phyloP scores from a whole-genome alignment of 306 rosid species.

The Gillenia trifoliata region DNA sequence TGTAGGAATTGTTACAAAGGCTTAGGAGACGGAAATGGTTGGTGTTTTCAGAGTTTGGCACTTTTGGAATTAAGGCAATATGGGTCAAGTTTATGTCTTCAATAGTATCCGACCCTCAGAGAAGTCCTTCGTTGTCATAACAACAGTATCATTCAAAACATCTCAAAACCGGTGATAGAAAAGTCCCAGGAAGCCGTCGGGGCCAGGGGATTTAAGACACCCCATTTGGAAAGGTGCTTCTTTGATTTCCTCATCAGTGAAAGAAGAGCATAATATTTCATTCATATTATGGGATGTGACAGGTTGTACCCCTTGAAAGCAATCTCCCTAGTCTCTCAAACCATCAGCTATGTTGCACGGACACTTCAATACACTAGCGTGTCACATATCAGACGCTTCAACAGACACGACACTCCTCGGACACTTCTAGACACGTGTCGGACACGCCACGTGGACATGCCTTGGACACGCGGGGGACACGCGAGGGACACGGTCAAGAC shows the following conservation, averaged over 20 bases:
- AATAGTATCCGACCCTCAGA: background rate
- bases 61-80: background rate
- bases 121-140: background rate
- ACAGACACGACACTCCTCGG: too few relatives aligned
- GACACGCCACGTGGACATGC: too few relatives aligned
- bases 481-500: too few relatives aligned
- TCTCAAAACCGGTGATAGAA: background rate
- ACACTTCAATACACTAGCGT: too few relatives aligned
- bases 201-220: background rate
- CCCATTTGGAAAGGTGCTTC: background rate
- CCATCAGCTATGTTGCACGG: too few relatives aligned
- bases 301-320: too few relatives aligned
- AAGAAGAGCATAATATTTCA: too few relatives aligned
- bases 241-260: background rate
- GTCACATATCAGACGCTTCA: too few relatives aligned
- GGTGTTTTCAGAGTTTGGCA: accelerated
- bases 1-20: background rate
- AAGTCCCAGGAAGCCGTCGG: background rate
- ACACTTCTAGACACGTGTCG: too few relatives aligned
- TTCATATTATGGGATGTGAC: background rate
- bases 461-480: too few relatives aligned
- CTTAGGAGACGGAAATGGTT: background rate
- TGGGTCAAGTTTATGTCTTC: background rate
- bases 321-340: too few relatives aligned
- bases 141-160: accelerated